These are phyloP conservation scores for Boletus semigastroideus DNA, from an alignment of 1,284 basidiomycete genomes.

Conservation along the genomic window DNA sequence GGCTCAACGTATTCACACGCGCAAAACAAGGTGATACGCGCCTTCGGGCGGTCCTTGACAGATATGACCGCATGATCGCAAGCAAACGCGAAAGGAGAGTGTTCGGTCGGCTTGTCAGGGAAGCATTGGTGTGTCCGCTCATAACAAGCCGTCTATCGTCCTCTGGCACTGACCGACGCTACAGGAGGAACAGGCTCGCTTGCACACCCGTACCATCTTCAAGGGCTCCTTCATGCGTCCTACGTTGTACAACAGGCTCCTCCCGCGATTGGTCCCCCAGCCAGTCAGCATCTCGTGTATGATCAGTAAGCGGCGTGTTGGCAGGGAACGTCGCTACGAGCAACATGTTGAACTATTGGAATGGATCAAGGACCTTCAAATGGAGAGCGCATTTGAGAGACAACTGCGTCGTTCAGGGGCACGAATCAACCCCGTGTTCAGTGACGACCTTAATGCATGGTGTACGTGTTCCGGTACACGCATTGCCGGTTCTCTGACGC, in stretches of 20 bases:
- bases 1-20: slow-evolving; percentile 55
- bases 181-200: slow-evolving; percentile 48
- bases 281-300: slow-evolving; percentile 67
- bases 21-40: slow-evolving; percentile 53
- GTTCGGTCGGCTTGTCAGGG: slow-evolving; percentile 44
- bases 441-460: slow-evolving; percentile 23
- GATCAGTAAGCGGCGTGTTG: slow-evolving; percentile 57
- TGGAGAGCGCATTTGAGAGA: slow-evolving; percentile 59
- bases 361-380: slow-evolving; percentile 43
- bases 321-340: slow-evolving; percentile 47
- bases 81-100: slow-evolving; percentile 49
- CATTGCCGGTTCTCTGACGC: slow-evolving; percentile 1
- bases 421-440: slow-evolving; percentile 19
- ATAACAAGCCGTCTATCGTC: neutral
- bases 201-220: slow-evolving; percentile 58
- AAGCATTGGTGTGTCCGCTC: slow-evolving; percentile 49
- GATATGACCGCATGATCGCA: slow-evolving; percentile 57
- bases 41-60: slow-evolving; percentile 44
- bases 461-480: slow-evolving; percentile 18
- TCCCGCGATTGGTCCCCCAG: slow-evolving; percentile 78
- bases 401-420: slow-evolving; percentile 29
- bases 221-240: slow-evolving; percentile 69
- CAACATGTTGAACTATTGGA: slow-evolving; percentile 36
- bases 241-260: slow-evolving; percentile 58
- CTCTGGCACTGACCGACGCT: neutral